phyloP scores from a whole-genome alignment of 305 asterid genomes.

The Rubia peregrina region DNA sequence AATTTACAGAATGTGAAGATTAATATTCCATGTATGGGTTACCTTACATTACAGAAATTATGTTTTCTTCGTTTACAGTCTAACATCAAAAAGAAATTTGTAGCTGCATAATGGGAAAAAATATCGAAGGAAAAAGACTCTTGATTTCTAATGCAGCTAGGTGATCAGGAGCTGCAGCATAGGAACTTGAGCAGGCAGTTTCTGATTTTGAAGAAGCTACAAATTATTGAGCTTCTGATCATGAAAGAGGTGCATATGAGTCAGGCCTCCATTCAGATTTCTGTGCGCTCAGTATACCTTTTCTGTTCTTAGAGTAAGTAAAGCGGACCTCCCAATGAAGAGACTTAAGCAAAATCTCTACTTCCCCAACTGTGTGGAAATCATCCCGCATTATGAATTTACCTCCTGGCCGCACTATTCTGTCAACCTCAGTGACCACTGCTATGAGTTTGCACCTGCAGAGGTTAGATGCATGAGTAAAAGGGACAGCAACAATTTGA shows the following conservation, averaged over 20 bases:
- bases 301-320: slow-evolving; percentile 47
- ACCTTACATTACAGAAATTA: neutral
- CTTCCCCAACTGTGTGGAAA: slow-evolving; percentile 41
- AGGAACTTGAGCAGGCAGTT: neutral
- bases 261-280: slow-evolving; percentile 70
- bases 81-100: neutral
- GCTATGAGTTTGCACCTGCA: slow-evolving; percentile 60
- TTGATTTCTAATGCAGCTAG: slow-evolving; percentile 9
- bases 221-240: slow-evolving; percentile 1
- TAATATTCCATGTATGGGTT: neutral
- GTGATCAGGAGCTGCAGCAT: neutral
- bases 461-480: slow-evolving; percentile 6
- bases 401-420: slow-evolving; percentile 76
- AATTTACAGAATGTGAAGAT: neutral
- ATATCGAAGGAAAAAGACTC: neutral
- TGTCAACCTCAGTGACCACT: slow-evolving; percentile 66
- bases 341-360: slow-evolving; percentile 60
- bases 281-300: slow-evolving; percentile 62
- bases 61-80: neutral
- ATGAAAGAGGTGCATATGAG: slow-evolving; percentile 20
- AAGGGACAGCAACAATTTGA: neutral
- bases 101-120: neutral
- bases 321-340: slow-evolving; percentile 67
- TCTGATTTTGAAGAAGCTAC: neutral
- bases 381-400: slow-evolving; percentile 62